Evolutionary conservation across 352 stramenopile genomes (phyloP), one percentile per base, ranked within the genome.

Genomic region (Globisporangium canariense): DNA sequence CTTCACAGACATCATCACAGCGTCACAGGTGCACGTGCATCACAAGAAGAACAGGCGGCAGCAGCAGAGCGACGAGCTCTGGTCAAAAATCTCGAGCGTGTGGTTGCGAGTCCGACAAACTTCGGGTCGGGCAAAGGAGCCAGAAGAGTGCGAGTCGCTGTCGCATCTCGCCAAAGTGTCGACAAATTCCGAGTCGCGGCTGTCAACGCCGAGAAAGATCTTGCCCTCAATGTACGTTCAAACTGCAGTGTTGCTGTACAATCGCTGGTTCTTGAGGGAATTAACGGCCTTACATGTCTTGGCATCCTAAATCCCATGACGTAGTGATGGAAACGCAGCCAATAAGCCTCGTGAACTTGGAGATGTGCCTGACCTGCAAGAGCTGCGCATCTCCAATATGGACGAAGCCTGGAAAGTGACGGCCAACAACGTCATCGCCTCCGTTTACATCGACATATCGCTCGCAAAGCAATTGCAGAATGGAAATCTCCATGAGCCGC

Each of bases 361-460:
- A 36, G 20, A 16, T 38, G 40, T 1, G 20, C 20, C 8, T n/a
- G 7, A 34, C 25, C 20, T 56, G 36, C 34, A 65, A 11, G 8
- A 61, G 69, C 18, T 73, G 66, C 10, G 51, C 11, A 14, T 46
- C n/a, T 62, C 65, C 9, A 81, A 71, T 8, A 54, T 65, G 32
- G 67, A 79, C 6, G 68, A 75, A 9, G 77, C 81, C n/a, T 90
- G 81, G 81, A 65, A 64, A 51, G 53, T 79, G 25, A 85, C 79
- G 13, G 77, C 77, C 8, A 77, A 86, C 59, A 73, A 83, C 51
- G 72, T 65, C 7, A 58, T 90, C 11, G 81, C 81, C 30, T 80
- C 75, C 1, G 55, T 75, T 4, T 75, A 75, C 10, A 52, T 41
- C 11, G 28, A 14, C 5, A 56, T 56, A 2, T 25, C 78, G 9